phyloP scores from a whole-genome alignment of 371 early-diverging fungal species.

The Rhizopus arrhizus region DNA sequence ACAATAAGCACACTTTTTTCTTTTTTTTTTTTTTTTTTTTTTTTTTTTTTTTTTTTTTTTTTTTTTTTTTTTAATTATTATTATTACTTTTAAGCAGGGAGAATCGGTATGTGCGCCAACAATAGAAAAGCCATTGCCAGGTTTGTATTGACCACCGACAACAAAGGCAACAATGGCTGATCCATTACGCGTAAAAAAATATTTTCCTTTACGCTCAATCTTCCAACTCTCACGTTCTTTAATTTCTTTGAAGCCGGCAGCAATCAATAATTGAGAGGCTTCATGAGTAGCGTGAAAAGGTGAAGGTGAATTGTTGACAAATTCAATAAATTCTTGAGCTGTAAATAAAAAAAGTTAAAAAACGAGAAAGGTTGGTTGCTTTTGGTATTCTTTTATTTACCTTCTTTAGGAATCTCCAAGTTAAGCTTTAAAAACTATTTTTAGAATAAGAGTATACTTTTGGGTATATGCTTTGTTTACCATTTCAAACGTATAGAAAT shows the following conservation, averaged over 20 bases:
- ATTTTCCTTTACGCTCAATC: conserved; percentile 80
- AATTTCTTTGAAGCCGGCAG: conserved; percentile 83
- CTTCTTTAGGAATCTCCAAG: conserved; percentile 1
- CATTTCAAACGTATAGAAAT: not conserved
- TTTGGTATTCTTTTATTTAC: not conserved
- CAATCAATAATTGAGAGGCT: conserved; percentile 61
- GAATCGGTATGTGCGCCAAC: conserved; percentile 97
- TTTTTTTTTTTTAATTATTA: not conserved
- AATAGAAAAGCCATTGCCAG: conserved; percentile 86
- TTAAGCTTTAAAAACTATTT: not conserved
- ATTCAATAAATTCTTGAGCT: conserved; percentile 70
- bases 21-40: not conserved
- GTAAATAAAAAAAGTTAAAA: not conserved
- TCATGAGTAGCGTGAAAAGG: conserved; percentile 95
- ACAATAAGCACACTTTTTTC: not conserved
- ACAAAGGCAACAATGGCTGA: conserved; percentile 92
- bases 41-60: not conserved
- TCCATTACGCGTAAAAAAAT: conserved; percentile 94
- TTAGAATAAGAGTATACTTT: not conserved
- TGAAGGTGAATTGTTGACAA: conserved; percentile 89
- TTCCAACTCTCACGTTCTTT: conserved; percentile 87
- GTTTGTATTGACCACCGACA: conserved; percentile 83
- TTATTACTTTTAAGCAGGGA: conserved; percentile 90
- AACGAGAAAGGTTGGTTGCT: not conserved
- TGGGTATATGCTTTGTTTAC: too few relatives aligned